Evolutionary conservation across 1,139 yeast species (phyloP).

Genomic region (Debaryomyces subglobosus): DNA sequence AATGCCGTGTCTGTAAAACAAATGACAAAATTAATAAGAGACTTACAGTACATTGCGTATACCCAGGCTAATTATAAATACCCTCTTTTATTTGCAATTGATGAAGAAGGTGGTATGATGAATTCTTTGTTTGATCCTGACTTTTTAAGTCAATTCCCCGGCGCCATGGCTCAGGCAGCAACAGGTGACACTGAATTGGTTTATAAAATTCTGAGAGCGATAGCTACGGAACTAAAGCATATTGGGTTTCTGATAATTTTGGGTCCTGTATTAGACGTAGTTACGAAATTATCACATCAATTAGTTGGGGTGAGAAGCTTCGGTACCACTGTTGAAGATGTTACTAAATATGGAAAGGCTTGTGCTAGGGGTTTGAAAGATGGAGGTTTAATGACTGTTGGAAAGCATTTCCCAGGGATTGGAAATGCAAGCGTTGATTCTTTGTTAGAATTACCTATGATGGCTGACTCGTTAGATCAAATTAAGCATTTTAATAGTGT

Average conservation of each 20-base stretch:
- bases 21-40: constrained; percentile 52
- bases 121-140: constrained; percentile 59
- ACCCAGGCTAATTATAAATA: constrained; percentile 52
- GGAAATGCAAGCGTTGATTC: constrained; percentile 66
- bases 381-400: constrained; percentile 61
- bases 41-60: constrained; percentile 59
- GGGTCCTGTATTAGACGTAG: constrained; percentile 69
- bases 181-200: constrained; percentile 55
- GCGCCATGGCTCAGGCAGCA: constrained; percentile 68
- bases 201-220: constrained; percentile 56
- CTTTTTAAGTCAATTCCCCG: constrained; percentile 61
- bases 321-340: constrained; percentile 65
- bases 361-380: constrained; percentile 57
- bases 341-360: constrained; percentile 55
- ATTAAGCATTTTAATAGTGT: constrained; percentile 52
- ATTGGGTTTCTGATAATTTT: constrained; percentile 61
- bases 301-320: constrained; percentile 65
- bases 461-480: constrained; percentile 59
- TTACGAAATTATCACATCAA: constrained; percentile 59
- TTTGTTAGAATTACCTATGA: constrained; percentile 59
- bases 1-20: constrained; percentile 57
- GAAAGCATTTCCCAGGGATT: constrained; percentile 70
- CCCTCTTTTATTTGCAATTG: constrained; percentile 73
- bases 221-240: constrained; percentile 55
- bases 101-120: constrained; percentile 81